Percentiles rank a stretch among this genome's conserved stretches.
phyloP scores from a whole-genome alignment of 2,329 filamentous ascomycete species.

The Talaromyces sp. region DNA sequence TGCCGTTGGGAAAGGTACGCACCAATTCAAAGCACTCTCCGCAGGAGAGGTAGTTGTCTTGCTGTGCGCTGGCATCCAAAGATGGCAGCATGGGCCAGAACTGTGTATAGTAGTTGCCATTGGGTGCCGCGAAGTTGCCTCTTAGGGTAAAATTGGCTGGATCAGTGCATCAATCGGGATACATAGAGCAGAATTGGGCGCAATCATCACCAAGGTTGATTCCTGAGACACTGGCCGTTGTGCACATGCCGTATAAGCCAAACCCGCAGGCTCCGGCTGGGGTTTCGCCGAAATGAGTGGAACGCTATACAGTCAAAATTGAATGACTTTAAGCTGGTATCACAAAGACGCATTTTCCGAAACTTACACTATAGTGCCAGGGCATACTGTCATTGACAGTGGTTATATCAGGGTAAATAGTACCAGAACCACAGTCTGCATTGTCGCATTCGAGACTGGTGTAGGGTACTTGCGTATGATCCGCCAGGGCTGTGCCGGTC shows the following conservation, averaged over 20 bases:
- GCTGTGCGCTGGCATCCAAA: slow-evolving; percentile 9
- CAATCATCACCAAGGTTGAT: slow-evolving; percentile 11
- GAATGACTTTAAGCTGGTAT: not conserved
- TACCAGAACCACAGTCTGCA: slow-evolving; percentile 9
- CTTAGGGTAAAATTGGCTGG: slow-evolving; percentile 8
- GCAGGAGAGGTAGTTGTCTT: slow-evolving; percentile 14
- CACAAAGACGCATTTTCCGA: not conserved
- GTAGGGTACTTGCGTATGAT: slow-evolving; percentile 8
- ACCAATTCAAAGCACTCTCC: slow-evolving; percentile 13
- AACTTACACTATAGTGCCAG: slow-evolving; percentile 10
- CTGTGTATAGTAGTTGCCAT: slow-evolving; percentile 13
- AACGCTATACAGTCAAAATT: not conserved
- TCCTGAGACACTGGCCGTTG: slow-evolving; percentile 11
- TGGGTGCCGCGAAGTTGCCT: slow-evolving; percentile 8
- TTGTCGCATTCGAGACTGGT: slow-evolving; percentile 11
- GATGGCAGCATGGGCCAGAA: slow-evolving; percentile 12
- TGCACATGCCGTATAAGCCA: slow-evolving; percentile 14
- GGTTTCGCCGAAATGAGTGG: slow-evolving; percentile 13
- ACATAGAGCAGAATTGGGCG: slow-evolving; percentile 3
- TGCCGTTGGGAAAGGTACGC: slow-evolving; percentile 7
- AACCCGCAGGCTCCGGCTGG: slow-evolving; percentile 12
- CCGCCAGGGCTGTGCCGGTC: slow-evolving; percentile 4
- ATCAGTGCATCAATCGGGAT: slow-evolving; percentile 8
- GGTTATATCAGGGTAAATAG: slow-evolving; percentile 10
- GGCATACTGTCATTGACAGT: slow-evolving; percentile 9